phyloP scores from a whole-genome alignment of 202 grass and related monocot species.

The Elaeis oleifera region DNA sequence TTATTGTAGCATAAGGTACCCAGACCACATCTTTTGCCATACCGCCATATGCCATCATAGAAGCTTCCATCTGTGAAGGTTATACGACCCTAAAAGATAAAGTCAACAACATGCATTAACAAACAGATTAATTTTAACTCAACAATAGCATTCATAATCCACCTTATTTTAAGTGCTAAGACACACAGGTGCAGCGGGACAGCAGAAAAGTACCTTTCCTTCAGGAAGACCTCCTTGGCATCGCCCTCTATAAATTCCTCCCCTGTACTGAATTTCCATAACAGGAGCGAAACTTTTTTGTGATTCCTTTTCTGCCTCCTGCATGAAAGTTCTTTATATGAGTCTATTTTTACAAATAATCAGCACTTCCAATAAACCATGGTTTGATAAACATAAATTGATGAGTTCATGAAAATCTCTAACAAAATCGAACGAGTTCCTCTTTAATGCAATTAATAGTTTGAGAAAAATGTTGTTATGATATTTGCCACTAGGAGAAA shows the following conservation, averaged over 20 bases:
- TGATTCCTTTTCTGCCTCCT: slow-evolving; percentile 83
- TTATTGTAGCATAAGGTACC: slow-evolving; percentile 84
- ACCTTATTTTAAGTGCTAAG: too few species aligned
- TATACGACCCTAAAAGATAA: slow-evolving; percentile 46
- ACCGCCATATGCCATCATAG: slow-evolving; percentile 87
- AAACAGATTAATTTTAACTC: slow-evolving; percentile 4
- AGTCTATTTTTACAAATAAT: too few species aligned
- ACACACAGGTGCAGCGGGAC: too few species aligned
- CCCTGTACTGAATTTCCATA: slow-evolving; percentile 71
- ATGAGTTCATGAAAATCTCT: too few species aligned
- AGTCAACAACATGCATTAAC: slow-evolving; percentile 18
- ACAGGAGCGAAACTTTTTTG: slow-evolving; percentile 87
- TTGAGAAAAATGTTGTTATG: too few species aligned
- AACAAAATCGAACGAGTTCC: too few species aligned
- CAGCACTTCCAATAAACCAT: neutral
- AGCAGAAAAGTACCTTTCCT: slow-evolving; percentile 59
- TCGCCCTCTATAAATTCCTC: slow-evolving; percentile 75
- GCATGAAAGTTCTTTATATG: slow-evolving; percentile 19
- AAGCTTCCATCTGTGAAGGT: slow-evolving; percentile 69
- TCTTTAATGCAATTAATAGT: too few species aligned
- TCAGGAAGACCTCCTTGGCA: slow-evolving; percentile 94
- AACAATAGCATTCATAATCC: neutral
- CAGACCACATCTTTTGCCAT: slow-evolving; percentile 88
- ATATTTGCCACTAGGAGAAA: too few species aligned
- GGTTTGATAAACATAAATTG: neutral